phyloP scores from a whole-genome alignment of 148 eudicot species.

The Amaranthus cruentus region DNA sequence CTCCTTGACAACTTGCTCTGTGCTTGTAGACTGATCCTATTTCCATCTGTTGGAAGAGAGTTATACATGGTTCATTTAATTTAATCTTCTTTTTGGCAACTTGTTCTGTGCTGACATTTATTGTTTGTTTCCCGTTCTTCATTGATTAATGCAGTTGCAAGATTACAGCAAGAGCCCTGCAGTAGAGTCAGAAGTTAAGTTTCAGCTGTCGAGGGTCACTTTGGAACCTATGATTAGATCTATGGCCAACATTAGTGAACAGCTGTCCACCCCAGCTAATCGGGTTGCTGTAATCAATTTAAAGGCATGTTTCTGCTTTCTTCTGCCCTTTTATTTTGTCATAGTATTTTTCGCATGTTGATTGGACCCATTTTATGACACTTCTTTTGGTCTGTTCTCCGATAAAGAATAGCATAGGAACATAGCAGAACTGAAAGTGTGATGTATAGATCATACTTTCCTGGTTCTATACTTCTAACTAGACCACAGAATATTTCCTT shows the following conservation, averaged over 20 bases:
- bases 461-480: background rate
- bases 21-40: slow-evolving; percentile 3
- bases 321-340: background rate
- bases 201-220: slow-evolving; percentile 49
- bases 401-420: background rate
- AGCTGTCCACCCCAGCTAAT: slow-evolving; percentile 71
- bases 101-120: background rate
- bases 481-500: background rate
- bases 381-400: background rate
- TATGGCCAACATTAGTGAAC: slow-evolving; percentile 82
- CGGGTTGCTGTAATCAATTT: slow-evolving; percentile 88
- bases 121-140: background rate
- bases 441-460: background rate
- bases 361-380: background rate
- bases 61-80: background rate
- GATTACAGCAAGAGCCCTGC: slow-evolving; percentile 65
- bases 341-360: background rate
- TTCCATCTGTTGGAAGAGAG: background rate
- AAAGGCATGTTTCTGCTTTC: slow-evolving; percentile 46
- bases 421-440: slow-evolving; percentile 6
- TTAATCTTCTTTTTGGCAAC: too few relatives aligned
- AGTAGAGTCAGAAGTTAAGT: slow-evolving; percentile 69
- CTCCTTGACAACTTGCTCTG: background rate
- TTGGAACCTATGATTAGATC: slow-evolving; percentile 84
- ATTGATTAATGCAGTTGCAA: slow-evolving; percentile 56